phyloP scores from a whole-genome alignment of 306 rosid species.

The Vigna angularis region DNA sequence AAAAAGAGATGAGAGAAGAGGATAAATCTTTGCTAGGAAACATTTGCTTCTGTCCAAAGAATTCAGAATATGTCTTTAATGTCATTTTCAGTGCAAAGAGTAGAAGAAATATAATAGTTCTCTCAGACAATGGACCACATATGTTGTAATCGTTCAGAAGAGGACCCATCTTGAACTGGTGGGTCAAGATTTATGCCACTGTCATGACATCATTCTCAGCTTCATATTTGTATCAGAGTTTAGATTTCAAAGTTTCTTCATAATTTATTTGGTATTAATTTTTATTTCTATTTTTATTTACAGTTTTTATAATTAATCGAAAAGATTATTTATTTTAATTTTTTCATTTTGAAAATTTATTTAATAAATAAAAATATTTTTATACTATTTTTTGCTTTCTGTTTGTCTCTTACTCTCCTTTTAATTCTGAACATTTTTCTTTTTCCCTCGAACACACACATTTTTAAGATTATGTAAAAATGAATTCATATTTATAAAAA shows the following conservation, averaged over 20 bases:
- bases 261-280: not conserved
- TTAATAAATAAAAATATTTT: too few relatives aligned
- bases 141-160: constrained; percentile 23
- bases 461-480: not conserved
- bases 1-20: constrained; percentile 21
- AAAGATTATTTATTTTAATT: not conserved
- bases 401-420: not conserved
- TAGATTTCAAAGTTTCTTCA: not conserved
- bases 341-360: too few relatives aligned
- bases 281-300: not conserved
- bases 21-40: constrained; percentile 39
- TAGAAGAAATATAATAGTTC: constrained; percentile 40
- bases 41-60: constrained; percentile 50
- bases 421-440: not conserved
- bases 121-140: constrained; percentile 46
- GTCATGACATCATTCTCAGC: not conserved
- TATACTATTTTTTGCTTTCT: not conserved
- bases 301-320: not conserved
- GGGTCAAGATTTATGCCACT: constrained; percentile 32
- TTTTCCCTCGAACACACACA: too few relatives aligned
- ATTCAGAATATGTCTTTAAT: constrained; percentile 38
- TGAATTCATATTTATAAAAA: not conserved
- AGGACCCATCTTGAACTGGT: constrained; percentile 39
- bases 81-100: constrained; percentile 48
- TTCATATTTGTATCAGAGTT: not conserved